These are phyloP conservation scores for Ceratorhiza oryzae-sativae DNA, from an alignment of 1,284 basidiomycete genomes.

Conservation along the genomic window DNA sequence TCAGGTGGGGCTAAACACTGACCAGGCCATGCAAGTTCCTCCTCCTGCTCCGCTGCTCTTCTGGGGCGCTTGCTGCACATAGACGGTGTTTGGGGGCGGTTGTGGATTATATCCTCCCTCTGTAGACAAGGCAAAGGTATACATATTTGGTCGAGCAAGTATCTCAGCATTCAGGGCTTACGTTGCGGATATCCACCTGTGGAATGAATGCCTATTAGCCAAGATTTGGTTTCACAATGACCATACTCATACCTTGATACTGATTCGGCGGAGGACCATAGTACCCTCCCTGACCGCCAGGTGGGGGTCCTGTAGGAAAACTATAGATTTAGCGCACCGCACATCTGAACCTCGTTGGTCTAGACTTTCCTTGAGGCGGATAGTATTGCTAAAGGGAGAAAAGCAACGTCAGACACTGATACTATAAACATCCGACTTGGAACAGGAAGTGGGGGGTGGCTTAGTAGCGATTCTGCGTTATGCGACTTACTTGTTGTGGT, in stretches of 20 bases:
- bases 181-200: slow-evolving; percentile 29
- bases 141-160: not conserved
- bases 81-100: slow-evolving; percentile 35
- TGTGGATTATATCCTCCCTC: slow-evolving; percentile 35
- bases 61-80: slow-evolving; percentile 29
- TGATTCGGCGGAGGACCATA: not conserved
- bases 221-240: too few relatives aligned
- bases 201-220: not conserved
- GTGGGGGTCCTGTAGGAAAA: slow-evolving; percentile 8
- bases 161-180: not conserved
- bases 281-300: slow-evolving; percentile 28
- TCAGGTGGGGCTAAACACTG: not conserved
- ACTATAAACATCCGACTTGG: too few relatives aligned
- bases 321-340: not conserved
- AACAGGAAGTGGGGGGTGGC: too few relatives aligned
- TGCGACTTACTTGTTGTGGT: not conserved
- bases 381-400: not conserved
- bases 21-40: slow-evolving; percentile 39
- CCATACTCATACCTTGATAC: not conserved
- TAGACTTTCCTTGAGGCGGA: slow-evolving; percentile 19
- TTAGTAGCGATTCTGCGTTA: too few relatives aligned
- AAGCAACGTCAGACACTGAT: too few relatives aligned
- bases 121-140: not conserved
- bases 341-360: not conserved
- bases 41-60: slow-evolving; percentile 19